Evolutionary conservation across 371 early-diverging fungal species (phyloP), one percentile per base, ranked within the genome.

Genomic region (Dinochytrium kinnereticum): DNA sequence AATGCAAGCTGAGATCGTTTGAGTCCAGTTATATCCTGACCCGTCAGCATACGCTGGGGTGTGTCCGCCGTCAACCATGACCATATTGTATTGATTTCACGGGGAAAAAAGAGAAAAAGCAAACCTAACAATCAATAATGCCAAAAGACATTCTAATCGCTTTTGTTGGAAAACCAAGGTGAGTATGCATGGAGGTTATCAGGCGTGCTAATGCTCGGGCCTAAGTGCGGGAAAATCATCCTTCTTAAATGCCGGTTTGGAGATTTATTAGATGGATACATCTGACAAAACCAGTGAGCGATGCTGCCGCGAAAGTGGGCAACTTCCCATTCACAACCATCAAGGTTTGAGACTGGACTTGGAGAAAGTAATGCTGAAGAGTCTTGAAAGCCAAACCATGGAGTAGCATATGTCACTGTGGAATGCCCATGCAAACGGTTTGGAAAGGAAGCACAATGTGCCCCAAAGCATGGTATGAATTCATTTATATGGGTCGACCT

Each of bases 301-400:
- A 93, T 75, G 94, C 94, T 0, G 82, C 88, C 17, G 93, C 93
- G 70, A 93, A 93, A 78, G 94, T 93, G 50, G 94, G 94, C 37
- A 92, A 90, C 80, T 93, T 87, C 68, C 94, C 94, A 1, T 93
- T 93, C 81, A 93, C 94, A 19, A 93, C 94, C 36, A 93, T 93
- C 64, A 88, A 90, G 67, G 68, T 68, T 15, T 37, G 21, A 15
- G 36, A 28, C 10, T 24, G 49, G 10, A 5, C 64, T 64, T 57
- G 13, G 57, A 13, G 57, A 30, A 17, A 7, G 7, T 57, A 28
- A 44, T 44, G 10, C 49, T 44, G 21, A 44, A 13, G 49, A 44
- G 21, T 13, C 49, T 10, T 26, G 5, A 89, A 69, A 65, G 71
- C 92, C 93, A 26, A 93, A 93, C 80, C 87, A 90, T 71, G 93